phyloP scores from a whole-genome alignment of 2,329 filamentous ascomycete species.

The Ophiocordyceps camponoti-leonardi region DNA sequence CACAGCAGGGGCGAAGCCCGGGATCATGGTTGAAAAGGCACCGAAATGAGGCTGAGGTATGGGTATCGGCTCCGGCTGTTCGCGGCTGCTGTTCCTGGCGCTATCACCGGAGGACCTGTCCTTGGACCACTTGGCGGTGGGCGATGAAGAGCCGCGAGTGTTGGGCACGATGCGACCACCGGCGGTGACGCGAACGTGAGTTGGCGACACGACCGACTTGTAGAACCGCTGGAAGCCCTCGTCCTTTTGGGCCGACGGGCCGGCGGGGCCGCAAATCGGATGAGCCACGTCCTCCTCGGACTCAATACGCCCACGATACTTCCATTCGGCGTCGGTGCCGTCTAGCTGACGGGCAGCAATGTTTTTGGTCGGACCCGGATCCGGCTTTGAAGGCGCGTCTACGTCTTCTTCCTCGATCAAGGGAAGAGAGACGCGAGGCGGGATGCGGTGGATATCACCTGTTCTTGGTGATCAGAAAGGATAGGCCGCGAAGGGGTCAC shows the following conservation, averaged over 20 bases:
- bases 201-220: constrained; percentile 50
- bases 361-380: constrained; percentile 3
- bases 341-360: constrained; percentile 15
- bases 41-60: constrained; percentile 11
- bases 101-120: constrained; percentile 16
- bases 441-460: constrained; percentile 16
- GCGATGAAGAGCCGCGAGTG: constrained; percentile 34
- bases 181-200: constrained; percentile 49
- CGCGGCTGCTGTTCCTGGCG: background rate
- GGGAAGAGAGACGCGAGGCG: constrained; percentile 10
- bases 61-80: constrained; percentile 9
- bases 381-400: constrained; percentile 2
- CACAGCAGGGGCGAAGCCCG: constrained; percentile 13
- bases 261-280: constrained; percentile 35
- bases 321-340: constrained; percentile 24
- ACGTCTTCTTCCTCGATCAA: constrained; percentile 14
- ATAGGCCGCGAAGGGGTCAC: background rate
- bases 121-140: constrained; percentile 30
- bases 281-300: constrained; percentile 24
- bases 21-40: constrained; percentile 13
- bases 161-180: constrained; percentile 52
- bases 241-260: constrained; percentile 34
- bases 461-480: constrained; percentile 1
- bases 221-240: constrained; percentile 54
- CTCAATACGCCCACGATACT: constrained; percentile 27